phyloP scores from a whole-genome alignment of 1,139 yeast genomes.

The Magnusiomyces starmeri region DNA sequence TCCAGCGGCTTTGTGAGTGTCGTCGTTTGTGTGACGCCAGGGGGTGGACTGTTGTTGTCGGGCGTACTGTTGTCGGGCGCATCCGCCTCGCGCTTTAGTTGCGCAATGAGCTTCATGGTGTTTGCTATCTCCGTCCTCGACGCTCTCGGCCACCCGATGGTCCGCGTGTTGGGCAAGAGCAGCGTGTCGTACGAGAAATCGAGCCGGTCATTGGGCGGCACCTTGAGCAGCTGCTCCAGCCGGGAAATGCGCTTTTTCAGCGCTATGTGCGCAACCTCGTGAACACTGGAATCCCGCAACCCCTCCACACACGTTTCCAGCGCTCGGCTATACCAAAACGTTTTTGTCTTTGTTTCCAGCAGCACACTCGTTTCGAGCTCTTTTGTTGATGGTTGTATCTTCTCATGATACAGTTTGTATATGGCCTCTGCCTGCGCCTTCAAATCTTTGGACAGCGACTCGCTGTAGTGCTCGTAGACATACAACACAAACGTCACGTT shows the following conservation, averaged over 20 bases:
- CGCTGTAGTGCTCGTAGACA: not conserved
- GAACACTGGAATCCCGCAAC: conserved; percentile 17
- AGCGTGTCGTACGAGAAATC: not conserved
- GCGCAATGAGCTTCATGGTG: not conserved
- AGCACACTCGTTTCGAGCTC: not conserved
- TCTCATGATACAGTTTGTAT: not conserved
- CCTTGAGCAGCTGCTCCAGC: conserved; percentile 6
- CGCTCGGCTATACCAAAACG: not conserved
- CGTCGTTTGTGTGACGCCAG: not conserved
- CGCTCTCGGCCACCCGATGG: not conserved
- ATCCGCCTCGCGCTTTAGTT: not conserved
- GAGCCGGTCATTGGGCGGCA: not conserved
- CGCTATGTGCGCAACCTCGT: conserved; percentile 21
- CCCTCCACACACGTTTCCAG: conserved; percentile 26
- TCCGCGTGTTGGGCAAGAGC: not conserved
- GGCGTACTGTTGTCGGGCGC: too few relatives aligned
- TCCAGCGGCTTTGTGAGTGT: not conserved
- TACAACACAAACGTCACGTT: not conserved
- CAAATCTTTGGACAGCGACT: not conserved
- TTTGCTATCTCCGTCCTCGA: not conserved
- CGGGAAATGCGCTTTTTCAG: conserved; percentile 18
- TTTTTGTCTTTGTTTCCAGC: not conserved
- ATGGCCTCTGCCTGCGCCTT: not conserved
- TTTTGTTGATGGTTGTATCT: not conserved
- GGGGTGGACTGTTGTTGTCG: too few relatives aligned